Conservation (phyloP, 352 stramenopile species). For the Globisporangium uncinulatum region DNA sequence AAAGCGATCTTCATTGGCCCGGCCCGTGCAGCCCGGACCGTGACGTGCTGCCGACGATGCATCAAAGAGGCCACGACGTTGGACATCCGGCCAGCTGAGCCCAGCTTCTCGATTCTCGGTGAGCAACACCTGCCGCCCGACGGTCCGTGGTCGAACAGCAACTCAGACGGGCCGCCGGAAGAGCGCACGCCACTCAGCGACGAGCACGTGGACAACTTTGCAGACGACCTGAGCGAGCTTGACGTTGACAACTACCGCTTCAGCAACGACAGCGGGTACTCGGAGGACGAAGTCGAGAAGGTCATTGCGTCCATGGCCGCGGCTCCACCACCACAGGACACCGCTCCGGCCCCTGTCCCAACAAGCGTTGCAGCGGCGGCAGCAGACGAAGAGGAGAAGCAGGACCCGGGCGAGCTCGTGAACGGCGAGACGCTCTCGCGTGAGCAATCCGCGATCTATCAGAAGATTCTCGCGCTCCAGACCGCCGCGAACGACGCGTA, state of each 20-base stretch:
- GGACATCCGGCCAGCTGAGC: conserved; percentile 18
- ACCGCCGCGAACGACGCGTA: conserved; percentile 33
- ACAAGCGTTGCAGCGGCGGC: not conserved
- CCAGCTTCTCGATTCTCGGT: conserved; percentile 21
- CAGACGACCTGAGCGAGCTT: conserved; percentile 7
- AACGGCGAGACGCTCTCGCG: not conserved
- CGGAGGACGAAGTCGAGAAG: conserved; percentile 12
- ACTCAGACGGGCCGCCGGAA: not conserved
- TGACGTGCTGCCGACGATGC: conserved; percentile 5
- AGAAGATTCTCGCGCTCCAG: conserved; percentile 35
- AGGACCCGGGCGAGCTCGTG: not conserved
- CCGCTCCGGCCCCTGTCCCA: not conserved
- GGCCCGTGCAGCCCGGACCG: not conserved
- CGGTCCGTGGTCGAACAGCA: conserved; percentile 2
- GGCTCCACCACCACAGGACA: not conserved
- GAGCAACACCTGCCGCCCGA: conserved; percentile 6
- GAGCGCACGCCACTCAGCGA: conserved; percentile 3
- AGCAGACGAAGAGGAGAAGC: conserved; percentile 6
- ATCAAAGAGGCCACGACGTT: conserved; percentile 15
- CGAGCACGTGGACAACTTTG: not conserved
- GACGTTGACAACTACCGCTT: conserved; percentile 7
- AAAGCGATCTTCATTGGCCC: conserved; percentile 21
- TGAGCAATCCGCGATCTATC: conserved; percentile 14
- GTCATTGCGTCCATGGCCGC: conserved; percentile 7
- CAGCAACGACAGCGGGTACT: conserved; percentile 9